Conservation (phyloP, 192 early-diverging fungal genomes). For the Umbelopsis sp. region DNA sequence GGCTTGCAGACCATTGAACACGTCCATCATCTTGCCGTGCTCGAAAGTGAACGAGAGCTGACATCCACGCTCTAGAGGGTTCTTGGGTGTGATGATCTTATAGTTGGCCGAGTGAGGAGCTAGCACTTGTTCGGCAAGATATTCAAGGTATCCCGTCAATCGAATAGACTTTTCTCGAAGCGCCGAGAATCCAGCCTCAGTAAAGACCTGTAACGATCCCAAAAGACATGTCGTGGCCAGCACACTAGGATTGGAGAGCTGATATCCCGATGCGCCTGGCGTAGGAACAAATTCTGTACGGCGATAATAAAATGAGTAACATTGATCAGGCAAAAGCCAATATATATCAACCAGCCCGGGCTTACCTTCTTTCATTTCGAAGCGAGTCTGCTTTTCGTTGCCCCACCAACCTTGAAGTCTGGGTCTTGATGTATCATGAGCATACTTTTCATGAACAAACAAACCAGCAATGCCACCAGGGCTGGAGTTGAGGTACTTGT, state of each 20-base stretch:
- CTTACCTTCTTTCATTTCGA: constrained; percentile 82
- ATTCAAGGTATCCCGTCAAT: constrained; percentile 86
- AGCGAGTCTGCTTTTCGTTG: constrained; percentile 78
- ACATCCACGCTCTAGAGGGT: constrained; percentile 76
- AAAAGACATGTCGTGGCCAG: constrained; percentile 73
- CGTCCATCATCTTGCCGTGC: constrained; percentile 57
- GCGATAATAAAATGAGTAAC: background rate
- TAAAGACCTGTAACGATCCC: constrained; percentile 82
- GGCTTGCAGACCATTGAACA: constrained; percentile 63
- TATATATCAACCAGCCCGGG: background rate
- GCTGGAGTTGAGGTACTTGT: constrained; percentile 99
- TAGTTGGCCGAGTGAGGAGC: constrained; percentile 35
- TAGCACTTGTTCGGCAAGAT: constrained; percentile 58
- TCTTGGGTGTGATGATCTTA: constrained; percentile 79
- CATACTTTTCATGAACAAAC: constrained; percentile 88
- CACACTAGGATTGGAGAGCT: constrained; percentile 88
- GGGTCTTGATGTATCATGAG: constrained; percentile 54
- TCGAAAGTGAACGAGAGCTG: constrained; percentile 80
- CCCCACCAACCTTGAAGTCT: constrained; percentile 83
- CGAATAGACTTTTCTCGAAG: constrained; percentile 77
- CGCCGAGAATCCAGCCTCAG: constrained; percentile 64
- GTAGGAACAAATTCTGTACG: constrained; percentile 71
- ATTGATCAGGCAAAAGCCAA: background rate
- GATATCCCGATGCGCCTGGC: constrained; percentile 80
- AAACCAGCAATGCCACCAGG: constrained; percentile 92